These are phyloP conservation scores for Venturia asperata DNA, from an alignment of 2,329 filamentous ascomycete species.

Conservation along the genomic window DNA sequence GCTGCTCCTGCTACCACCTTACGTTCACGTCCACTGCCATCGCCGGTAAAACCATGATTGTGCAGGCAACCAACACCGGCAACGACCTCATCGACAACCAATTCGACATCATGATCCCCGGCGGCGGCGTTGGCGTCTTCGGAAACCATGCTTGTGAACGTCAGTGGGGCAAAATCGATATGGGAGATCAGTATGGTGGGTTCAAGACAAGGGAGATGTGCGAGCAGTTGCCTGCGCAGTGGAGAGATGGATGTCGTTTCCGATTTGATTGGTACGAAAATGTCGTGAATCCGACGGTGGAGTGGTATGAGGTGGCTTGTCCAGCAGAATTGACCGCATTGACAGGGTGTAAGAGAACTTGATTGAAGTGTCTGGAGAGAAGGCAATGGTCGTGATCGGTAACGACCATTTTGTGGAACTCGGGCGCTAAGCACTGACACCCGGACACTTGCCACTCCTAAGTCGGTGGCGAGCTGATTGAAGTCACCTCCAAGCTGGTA, in stretches of 20 bases:
- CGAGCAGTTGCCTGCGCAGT: neutral
- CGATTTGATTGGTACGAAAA: slow-evolving; percentile 14
- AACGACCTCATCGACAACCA: slow-evolving; percentile 10
- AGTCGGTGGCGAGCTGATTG: too few species aligned
- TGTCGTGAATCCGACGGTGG: slow-evolving; percentile 1
- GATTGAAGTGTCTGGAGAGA: neutral
- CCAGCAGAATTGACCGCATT: neutral
- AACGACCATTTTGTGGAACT: too few species aligned
- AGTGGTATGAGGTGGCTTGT: neutral
- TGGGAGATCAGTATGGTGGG: slow-evolving; percentile 7
- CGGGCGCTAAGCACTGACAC: too few species aligned
- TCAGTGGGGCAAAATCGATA: neutral
- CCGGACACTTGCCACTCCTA: too few species aligned
- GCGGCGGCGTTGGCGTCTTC: slow-evolving; percentile 13
- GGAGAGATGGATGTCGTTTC: neutral
- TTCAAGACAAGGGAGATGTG: neutral
- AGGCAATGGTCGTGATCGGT: too few species aligned
- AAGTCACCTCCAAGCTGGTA: too few species aligned
- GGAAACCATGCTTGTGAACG: slow-evolving; percentile 4
- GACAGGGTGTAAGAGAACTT: slow-evolving; percentile 4
- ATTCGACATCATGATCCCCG: slow-evolving; percentile 9
- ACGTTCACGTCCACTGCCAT: slow-evolving; percentile 9
- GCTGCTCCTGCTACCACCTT: neutral
- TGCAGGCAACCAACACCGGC: slow-evolving; percentile 5
- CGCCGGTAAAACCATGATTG: slow-evolving; percentile 9